These are phyloP conservation scores for Phytophthora sp. DNA, from an alignment of 352 stramenopile species.

Conservation along the genomic window DNA sequence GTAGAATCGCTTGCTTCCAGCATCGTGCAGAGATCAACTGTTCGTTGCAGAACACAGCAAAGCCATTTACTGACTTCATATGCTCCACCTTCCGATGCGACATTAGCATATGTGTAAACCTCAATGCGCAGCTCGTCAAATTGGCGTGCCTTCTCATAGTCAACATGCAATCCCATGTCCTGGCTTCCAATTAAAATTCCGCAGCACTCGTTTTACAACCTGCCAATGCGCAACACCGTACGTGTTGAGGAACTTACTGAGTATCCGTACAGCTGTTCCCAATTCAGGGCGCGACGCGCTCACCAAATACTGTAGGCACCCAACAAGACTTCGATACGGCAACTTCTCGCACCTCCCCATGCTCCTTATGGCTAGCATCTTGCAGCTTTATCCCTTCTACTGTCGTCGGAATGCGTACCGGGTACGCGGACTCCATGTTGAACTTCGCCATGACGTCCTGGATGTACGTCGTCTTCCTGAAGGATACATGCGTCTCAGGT, in stretches of 20 bases:
- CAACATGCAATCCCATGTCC: slow-evolving; percentile 8
- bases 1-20: slow-evolving; percentile 21
- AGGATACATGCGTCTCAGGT: neutral
- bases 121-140: slow-evolving; percentile 18
- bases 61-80: slow-evolving; percentile 21
- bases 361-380: slow-evolving; percentile 6
- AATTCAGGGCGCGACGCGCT: slow-evolving; percentile 8
- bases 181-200: slow-evolving; percentile 8
- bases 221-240: slow-evolving; percentile 10
- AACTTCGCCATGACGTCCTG: slow-evolving; percentile 18
- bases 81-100: slow-evolving; percentile 14
- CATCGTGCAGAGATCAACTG: slow-evolving; percentile 21
- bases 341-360: neutral
- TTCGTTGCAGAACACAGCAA: slow-evolving; percentile 17
- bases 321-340: slow-evolving; percentile 12
- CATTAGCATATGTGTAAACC: slow-evolving; percentile 20
- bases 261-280: neutral
- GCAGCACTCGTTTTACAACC: slow-evolving; percentile 8
- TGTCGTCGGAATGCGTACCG: slow-evolving; percentile 13
- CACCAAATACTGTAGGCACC: slow-evolving; percentile 24
- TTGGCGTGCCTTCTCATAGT: slow-evolving; percentile 5
- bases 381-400: slow-evolving; percentile 1
- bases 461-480: slow-evolving; percentile 20
- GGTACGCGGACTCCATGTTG: slow-evolving; percentile 6
- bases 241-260: slow-evolving; percentile 15